These are phyloP conservation scores for Panicum miliaceum DNA, from an alignment of 176 grass and related monocot genomes.

Conservation along the genomic window DNA sequence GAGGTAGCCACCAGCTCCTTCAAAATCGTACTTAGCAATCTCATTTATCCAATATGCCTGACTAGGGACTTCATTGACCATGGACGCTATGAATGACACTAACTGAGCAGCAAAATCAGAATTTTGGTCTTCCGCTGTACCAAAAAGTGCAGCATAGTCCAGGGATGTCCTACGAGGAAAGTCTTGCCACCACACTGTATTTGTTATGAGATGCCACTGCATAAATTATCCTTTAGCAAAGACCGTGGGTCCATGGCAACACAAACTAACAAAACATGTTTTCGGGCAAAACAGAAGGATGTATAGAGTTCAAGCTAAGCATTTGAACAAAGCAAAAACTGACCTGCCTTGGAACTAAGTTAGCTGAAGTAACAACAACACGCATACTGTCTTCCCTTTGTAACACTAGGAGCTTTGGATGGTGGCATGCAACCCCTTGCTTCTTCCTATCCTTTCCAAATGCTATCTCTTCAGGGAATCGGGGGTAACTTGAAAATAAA, in stretches of 20 bases:
- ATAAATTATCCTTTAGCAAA: constrained; percentile 36
- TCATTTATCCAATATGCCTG: constrained; percentile 85
- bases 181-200: constrained; percentile 93
- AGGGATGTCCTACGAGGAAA: constrained; percentile 55
- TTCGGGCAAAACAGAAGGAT: constrained; percentile 32
- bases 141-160: constrained; percentile 76
- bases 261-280: constrained; percentile 26
- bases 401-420: constrained; percentile 83
- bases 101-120: constrained; percentile 87
- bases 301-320: constrained; percentile 28
- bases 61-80: constrained; percentile 67
- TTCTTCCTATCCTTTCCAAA: constrained; percentile 92
- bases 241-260: neutral
- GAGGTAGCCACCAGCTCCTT: constrained; percentile 65
- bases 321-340: neutral
- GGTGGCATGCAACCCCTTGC: constrained; percentile 88
- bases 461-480: constrained; percentile 80
- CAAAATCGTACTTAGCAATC: constrained; percentile 80
- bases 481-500: constrained; percentile 63
- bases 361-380: constrained; percentile 83
- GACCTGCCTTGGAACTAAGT: constrained; percentile 86
- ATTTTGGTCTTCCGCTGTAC: constrained; percentile 46
- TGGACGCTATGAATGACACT: constrained; percentile 69
- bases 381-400: constrained; percentile 74
- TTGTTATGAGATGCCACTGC: constrained; percentile 88